Evolutionary conservation across 768 basidiomycete species (phyloP), one percentile per base, ranked within the genome.

Genomic region (Tricholoma hemisulphureum): DNA sequence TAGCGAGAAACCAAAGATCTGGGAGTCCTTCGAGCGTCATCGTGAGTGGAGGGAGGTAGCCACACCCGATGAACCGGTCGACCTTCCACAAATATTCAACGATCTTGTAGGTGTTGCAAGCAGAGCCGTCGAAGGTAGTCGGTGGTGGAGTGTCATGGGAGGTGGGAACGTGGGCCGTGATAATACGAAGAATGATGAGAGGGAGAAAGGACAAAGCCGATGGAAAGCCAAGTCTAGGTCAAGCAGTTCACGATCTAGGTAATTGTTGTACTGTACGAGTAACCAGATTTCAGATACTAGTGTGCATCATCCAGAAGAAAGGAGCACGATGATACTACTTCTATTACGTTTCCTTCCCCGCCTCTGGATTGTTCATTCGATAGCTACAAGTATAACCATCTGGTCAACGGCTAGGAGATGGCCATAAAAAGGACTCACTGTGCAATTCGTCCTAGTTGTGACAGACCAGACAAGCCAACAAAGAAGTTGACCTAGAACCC

Each of bases 401-500:
- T 28, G 16, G 11, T 28, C 26, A 29, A n/a, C 6, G n/a, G 9
- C 26, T 3, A 16, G 16, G 18, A 29, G 37, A n/a, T n/a, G 1
- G 46, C 46, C 9, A 24, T 11, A 39, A 55, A 48, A 34, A 43
- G 21, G 2, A 77, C 86, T 61, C 67, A 89, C 87, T 86, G 73
- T 61, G 80, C 87, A 60, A 90, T 87, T 41, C 89, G 83, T 58
- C 81, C 86, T 20, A 91, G 71, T 69, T 89, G 88, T 31, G 80
- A 77, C 31, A 89, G 64, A 20, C 91, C 89, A 9, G 85, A 86
- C 6, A 84, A 65, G 10, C 88, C 89, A 56, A 93, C 89, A 64
- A 87, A 91, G 72, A 88, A 85, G 75, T 91, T 93, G 68, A 91
- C 89, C 85, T 88, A 65, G 51, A 5, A 16, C 49, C 56, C 49